Conservation (phyloP, 768 basidiomycete species). For the Suillus spraguei region DNA sequence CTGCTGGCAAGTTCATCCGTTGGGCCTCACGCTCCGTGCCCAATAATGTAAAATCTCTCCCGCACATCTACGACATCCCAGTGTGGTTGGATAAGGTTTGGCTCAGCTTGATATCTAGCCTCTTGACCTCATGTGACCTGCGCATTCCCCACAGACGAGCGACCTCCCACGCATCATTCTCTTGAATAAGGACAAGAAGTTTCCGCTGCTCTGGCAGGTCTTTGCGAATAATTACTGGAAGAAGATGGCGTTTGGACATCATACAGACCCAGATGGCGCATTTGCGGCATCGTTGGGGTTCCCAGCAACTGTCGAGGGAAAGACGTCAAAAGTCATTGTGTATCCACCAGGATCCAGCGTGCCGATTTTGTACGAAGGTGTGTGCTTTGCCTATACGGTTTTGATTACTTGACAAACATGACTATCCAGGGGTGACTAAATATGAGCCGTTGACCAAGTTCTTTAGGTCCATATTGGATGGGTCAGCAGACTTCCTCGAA, state of each 20-base stretch:
- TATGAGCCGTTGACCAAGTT: slow-evolving; percentile 73
- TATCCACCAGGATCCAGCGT: slow-evolving; percentile 64
- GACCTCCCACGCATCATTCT: slow-evolving; percentile 62
- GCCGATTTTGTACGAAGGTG: slow-evolving; percentile 71
- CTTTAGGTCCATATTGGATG: slow-evolving; percentile 71
- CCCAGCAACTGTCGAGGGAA: slow-evolving; percentile 50
- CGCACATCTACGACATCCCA: slow-evolving; percentile 55
- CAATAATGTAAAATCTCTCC: slow-evolving; percentile 64
- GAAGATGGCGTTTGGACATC: slow-evolving; percentile 60
- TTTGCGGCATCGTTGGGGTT: slow-evolving; percentile 61
- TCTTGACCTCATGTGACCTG: slow-evolving; percentile 3
- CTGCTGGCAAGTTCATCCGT: slow-evolving; percentile 70
- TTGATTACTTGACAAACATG: slow-evolving; percentile 8
- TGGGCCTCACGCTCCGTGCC: slow-evolving; percentile 79
- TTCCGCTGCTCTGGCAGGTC: slow-evolving; percentile 80
- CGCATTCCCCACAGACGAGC: slow-evolving; percentile 31
- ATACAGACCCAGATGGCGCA: slow-evolving; percentile 67
- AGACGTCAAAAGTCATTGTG: slow-evolving; percentile 67
- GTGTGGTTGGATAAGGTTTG: slow-evolving; percentile 73
- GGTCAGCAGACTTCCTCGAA: slow-evolving; percentile 56
- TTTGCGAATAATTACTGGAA: slow-evolving; percentile 73
- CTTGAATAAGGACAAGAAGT: slow-evolving; percentile 73
- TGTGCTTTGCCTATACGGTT: slow-evolving; percentile 11
- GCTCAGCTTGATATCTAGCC: neutral
- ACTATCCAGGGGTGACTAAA: slow-evolving; percentile 61